Percentiles rank a stretch among this genome's conserved stretches.
Conservation (phyloP, 2,329 filamentous ascomycete species). For the Penicillium sp. region DNA sequence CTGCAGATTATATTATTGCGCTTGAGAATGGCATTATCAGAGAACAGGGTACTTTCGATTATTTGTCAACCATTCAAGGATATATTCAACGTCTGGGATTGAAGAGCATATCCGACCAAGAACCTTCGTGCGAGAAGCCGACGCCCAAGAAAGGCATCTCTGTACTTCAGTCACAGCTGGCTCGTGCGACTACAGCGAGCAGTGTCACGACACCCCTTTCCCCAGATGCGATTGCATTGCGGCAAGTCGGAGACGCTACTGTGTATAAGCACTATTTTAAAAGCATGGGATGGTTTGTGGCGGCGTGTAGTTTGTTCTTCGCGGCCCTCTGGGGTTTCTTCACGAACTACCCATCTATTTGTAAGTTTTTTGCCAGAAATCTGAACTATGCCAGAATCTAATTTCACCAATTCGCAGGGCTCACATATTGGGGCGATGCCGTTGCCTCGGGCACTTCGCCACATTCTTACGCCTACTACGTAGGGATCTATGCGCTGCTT, state of each 20-base stretch:
- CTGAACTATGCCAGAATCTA: background rate
- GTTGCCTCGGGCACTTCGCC: constrained; percentile 7
- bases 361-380: constrained; percentile 10
- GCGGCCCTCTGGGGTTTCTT: constrained; percentile 25
- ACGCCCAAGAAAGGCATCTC: background rate
- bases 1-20: constrained; percentile 45
- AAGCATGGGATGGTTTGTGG: constrained; percentile 20
- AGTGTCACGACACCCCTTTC: background rate
- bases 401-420: background rate
- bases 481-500: constrained; percentile 27
- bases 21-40: constrained; percentile 26
- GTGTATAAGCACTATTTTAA: constrained; percentile 23
- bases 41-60: background rate
- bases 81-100: background rate
- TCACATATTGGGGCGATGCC: background rate
- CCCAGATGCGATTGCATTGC: constrained; percentile 29
- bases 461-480: constrained; percentile 24
- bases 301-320: constrained; percentile 15
- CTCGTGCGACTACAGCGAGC: background rate
- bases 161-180: background rate
- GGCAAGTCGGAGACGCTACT: constrained; percentile 32
- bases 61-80: background rate
- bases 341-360: constrained; percentile 28
- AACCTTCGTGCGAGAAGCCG: background rate
- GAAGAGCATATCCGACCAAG: background rate